Evolutionary conservation across 371 early-diverging fungal species (phyloP).

Genomic region (Rhizopus arrhizus): DNA sequence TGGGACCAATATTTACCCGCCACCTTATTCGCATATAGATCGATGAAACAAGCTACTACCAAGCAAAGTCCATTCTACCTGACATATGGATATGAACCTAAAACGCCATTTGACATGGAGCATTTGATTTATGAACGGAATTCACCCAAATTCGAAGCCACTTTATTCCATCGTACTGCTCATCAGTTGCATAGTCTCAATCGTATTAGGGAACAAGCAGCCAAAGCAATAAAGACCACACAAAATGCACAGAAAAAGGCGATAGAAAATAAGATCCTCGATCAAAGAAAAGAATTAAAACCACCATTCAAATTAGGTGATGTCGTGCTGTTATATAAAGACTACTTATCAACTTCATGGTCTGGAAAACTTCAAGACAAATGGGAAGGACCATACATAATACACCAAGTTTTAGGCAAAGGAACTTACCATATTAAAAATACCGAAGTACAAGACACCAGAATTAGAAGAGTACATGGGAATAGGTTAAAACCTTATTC

Average conservation of each 20-base stretch:
- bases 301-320: constrained; percentile 1
- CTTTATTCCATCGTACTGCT: too few species aligned
- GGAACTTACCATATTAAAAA: neutral
- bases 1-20: constrained; percentile 5
- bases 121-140: neutral
- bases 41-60: constrained; percentile 2
- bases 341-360: constrained; percentile 7
- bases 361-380: neutral
- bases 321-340: neutral
- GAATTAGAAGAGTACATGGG: neutral
- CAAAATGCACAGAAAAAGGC: too few species aligned
- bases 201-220: too few species aligned
- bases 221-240: too few species aligned
- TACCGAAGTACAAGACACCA: neutral
- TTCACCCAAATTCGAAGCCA: too few species aligned
- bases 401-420: neutral
- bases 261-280: too few species aligned
- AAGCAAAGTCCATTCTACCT: constrained; percentile 2
- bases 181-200: too few species aligned
- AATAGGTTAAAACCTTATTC: neutral
- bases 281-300: neutral
- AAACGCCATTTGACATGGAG: neutral
- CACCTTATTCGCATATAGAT: constrained; percentile 2
- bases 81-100: constrained; percentile 2
- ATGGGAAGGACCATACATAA: constrained; percentile 4